These are phyloP conservation scores for Candida frijolesensis DNA, from an alignment of 1,139 yeast genomes.

Conservation along the genomic window DNA sequence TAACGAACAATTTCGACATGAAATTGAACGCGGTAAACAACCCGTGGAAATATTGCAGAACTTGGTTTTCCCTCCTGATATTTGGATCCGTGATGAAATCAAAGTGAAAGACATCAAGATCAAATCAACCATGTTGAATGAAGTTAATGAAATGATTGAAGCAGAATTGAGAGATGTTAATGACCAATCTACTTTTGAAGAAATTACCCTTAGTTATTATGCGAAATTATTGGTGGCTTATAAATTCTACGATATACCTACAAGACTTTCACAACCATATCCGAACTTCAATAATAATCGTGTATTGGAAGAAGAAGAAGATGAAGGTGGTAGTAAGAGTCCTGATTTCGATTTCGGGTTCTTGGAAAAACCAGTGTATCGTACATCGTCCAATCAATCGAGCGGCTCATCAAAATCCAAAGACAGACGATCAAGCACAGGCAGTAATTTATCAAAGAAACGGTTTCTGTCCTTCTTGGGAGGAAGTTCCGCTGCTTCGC, in stretches of 20 bases:
- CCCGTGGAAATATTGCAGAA: constrained; percentile 34
- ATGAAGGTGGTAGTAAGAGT: not conserved
- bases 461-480: constrained; percentile 30
- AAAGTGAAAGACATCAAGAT: constrained; percentile 34
- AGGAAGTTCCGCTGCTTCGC: constrained; percentile 9
- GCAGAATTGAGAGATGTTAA: constrained; percentile 21
- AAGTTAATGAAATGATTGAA: constrained; percentile 36
- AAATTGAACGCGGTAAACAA: not conserved
- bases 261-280: not conserved
- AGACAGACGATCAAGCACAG: constrained; percentile 12
- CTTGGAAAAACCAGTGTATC: constrained; percentile 18
- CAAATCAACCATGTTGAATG: constrained; percentile 37
- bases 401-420: constrained; percentile 13
- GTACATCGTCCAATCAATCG: constrained; percentile 26
- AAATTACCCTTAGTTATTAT: constrained; percentile 34
- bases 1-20: not conserved
- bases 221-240: constrained; percentile 40
- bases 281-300: not conserved
- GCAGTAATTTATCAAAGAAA: constrained; percentile 22
- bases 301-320: constrained; percentile 1
- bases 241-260: constrained; percentile 35
- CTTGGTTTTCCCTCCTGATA: constrained; percentile 38
- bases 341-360: constrained; percentile 11
- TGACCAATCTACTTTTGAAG: constrained; percentile 25
- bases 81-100: constrained; percentile 42